Evolutionary conservation across 306 rosid genomes (phyloP).

Genomic region (Crataegus laevigata): DNA sequence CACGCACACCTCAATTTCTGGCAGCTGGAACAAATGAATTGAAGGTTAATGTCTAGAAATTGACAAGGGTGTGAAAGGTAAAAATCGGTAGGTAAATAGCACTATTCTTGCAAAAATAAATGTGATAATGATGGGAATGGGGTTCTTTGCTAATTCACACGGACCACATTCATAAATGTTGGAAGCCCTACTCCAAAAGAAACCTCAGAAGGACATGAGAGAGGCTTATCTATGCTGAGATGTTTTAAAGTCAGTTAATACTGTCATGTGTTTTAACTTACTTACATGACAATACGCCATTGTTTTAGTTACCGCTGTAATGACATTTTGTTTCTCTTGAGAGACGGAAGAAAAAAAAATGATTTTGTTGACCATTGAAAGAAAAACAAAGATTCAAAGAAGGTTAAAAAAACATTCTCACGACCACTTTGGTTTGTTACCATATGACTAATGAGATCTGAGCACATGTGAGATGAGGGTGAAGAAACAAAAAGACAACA

Average conservation of each 20-base stretch:
- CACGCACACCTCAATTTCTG: no score
- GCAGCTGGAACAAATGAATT: no score
- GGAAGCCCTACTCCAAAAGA: neutral
- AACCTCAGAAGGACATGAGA: neutral
- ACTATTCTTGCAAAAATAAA: neutral
- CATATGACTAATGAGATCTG: slow-evolving; percentile 1
- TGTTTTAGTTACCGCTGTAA: rapidly evolving
- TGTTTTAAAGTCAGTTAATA: no score
- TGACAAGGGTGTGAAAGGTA: no score
- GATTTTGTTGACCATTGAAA: slow-evolving; percentile 6
- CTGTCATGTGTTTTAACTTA: no score
- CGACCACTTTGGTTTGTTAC: neutral
- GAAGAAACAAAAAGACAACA: slow-evolving; percentile 2
- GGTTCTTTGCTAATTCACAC: neutral
- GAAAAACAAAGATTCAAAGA: slow-evolving; percentile 4
- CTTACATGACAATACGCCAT: no score
- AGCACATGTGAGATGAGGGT: slow-evolving; percentile 8
- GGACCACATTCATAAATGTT: neutral
- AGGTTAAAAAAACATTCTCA: slow-evolving; percentile 10
- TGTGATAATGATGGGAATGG: neutral
- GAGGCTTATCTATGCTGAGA: no score
- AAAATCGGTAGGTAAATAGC: no score
- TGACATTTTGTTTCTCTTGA: no score
- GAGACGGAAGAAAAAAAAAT: neutral
- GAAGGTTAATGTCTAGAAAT: no score